A percentile compares a stretch with the other conserved stretches of the same genome.
Evolutionary conservation across 768 basidiomycete species (phyloP).

Genomic region (Tulasnella sp.): DNA sequence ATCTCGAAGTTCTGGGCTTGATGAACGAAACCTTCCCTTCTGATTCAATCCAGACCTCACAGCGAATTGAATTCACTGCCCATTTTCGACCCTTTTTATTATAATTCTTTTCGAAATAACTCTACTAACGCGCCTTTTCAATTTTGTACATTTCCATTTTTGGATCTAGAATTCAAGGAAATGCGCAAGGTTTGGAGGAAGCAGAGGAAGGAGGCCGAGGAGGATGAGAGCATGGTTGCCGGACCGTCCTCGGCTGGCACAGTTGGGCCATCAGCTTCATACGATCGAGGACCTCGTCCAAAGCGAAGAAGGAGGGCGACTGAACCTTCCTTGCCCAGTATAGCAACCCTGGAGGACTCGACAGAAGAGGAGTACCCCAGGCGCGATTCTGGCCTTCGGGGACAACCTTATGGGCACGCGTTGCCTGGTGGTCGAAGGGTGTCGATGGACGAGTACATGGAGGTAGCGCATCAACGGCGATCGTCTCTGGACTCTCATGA

Average conservation of each 20-base stretch:
- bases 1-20: background rate
- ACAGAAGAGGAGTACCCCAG: slow-evolving; percentile 1
- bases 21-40: background rate
- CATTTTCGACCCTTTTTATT: background rate
- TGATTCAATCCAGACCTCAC: background rate
- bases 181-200: slow-evolving; percentile 94
- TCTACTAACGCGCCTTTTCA: slow-evolving; percentile 17
- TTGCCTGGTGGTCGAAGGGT: background rate
- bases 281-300: background rate
- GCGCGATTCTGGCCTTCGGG: background rate
- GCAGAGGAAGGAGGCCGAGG: slow-evolving; percentile 62
- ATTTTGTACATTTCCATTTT: slow-evolving; percentile 6
- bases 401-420: background rate
- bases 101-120: slow-evolving; percentile 15
- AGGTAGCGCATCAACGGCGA: background rate
- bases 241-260: slow-evolving; percentile 8
- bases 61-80: background rate
- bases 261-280: background rate
- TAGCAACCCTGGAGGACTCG: background rate
- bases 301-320: slow-evolving; percentile 7
- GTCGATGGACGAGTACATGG: slow-evolving; percentile 12
- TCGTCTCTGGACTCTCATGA: slow-evolving; percentile 1
- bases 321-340: slow-evolving; percentile 1
- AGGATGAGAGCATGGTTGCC: background rate
- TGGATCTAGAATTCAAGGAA: slow-evolving; percentile 83